A percentile compares a stretch with the other conserved stretches of the same genome.
Evolutionary conservation across 2,329 filamentous ascomycete species (phyloP).

Genomic region (Botrytis elliptica): DNA sequence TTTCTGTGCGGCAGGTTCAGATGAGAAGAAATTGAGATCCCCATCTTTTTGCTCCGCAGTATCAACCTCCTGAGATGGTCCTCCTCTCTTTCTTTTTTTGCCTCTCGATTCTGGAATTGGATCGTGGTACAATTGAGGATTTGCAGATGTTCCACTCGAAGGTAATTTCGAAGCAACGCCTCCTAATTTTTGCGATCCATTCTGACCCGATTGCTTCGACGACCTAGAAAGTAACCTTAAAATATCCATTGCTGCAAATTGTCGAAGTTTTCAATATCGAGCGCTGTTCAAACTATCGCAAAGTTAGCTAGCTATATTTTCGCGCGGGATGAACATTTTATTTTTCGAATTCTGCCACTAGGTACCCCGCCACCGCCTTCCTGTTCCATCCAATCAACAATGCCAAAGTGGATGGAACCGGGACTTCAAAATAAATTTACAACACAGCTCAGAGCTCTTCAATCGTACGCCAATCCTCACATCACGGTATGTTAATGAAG

Average conservation of each 20-base stretch:
- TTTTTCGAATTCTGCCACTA: conserved; percentile 12
- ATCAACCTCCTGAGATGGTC: conserved; percentile 39
- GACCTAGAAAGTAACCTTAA: conserved; percentile 71
- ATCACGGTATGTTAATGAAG: conserved; percentile 26
- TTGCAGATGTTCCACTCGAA: conserved; percentile 61
- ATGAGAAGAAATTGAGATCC: conserved; percentile 58
- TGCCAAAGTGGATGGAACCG: conserved; percentile 20
- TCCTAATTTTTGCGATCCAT: conserved; percentile 37
- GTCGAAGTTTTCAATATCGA: background rate
- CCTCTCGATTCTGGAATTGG: conserved; percentile 44
- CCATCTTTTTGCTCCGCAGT: conserved; percentile 39
- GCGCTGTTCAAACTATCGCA: background rate
- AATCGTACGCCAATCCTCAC: conserved; percentile 21
- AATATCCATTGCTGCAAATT: conserved; percentile 51
- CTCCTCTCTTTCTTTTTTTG: conserved; percentile 57
- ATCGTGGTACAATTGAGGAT: conserved; percentile 70
- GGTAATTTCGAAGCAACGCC: conserved; percentile 50
- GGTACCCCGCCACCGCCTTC: background rate
- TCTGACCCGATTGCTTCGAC: conserved; percentile 52
- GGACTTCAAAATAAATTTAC: conserved; percentile 23
- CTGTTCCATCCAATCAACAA: conserved; percentile 2
- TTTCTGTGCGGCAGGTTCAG: conserved; percentile 41
- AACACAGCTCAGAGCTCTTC: conserved; percentile 17
- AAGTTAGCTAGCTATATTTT: conserved; percentile 7
- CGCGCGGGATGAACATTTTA: conserved; percentile 12